A percentile compares a stretch with the other conserved stretches of the same genome.
These are phyloP conservation scores for Exophiala sp. DNA, from an alignment of 2,329 filamentous ascomycete genomes.

Conservation along the genomic window DNA sequence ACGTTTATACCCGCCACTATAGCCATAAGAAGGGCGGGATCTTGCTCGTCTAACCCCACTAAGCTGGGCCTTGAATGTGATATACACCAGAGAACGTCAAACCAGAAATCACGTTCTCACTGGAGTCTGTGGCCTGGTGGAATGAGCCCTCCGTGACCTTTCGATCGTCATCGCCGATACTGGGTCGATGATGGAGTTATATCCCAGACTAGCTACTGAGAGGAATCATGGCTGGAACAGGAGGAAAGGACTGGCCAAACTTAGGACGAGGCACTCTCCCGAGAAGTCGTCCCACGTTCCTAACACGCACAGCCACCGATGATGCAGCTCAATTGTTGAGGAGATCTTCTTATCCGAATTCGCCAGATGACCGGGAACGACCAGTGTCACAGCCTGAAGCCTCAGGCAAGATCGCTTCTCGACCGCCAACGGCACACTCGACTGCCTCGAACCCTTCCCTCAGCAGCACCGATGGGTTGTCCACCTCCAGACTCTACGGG, in stretches of 20 bases:
- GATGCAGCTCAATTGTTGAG: slow-evolving; percentile 41
- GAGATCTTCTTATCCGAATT: slow-evolving; percentile 31
- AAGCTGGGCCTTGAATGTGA: not conserved
- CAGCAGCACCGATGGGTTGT: not conserved
- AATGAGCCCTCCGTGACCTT: not conserved
- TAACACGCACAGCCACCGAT: slow-evolving; percentile 42
- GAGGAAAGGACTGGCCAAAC: slow-evolving; percentile 21
- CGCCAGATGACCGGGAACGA: slow-evolving; percentile 6
- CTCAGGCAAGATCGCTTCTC: slow-evolving; percentile 4
- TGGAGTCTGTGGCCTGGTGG: not conserved
- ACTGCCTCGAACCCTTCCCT: not conserved
- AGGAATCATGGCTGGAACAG: slow-evolving; percentile 19
- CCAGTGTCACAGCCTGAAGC: slow-evolving; percentile 10
- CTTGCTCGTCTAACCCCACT: not conserved
- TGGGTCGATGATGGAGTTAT: slow-evolving; percentile 17
- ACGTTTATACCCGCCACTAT: not conserved
- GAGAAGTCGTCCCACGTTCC: slow-evolving; percentile 40
- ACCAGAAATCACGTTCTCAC: not conserved
- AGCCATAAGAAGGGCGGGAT: not conserved
- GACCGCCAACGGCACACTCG: slow-evolving; percentile 13
- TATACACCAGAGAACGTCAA: not conserved
- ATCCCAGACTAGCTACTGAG: not conserved
- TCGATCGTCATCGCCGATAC: not conserved
- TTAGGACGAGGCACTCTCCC: slow-evolving; percentile 22
- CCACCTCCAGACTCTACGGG: slow-evolving; percentile 11